Evolutionary conservation across 2,329 filamentous ascomycete species (phyloP).

Genomic region (Trichophyton simii): DNA sequence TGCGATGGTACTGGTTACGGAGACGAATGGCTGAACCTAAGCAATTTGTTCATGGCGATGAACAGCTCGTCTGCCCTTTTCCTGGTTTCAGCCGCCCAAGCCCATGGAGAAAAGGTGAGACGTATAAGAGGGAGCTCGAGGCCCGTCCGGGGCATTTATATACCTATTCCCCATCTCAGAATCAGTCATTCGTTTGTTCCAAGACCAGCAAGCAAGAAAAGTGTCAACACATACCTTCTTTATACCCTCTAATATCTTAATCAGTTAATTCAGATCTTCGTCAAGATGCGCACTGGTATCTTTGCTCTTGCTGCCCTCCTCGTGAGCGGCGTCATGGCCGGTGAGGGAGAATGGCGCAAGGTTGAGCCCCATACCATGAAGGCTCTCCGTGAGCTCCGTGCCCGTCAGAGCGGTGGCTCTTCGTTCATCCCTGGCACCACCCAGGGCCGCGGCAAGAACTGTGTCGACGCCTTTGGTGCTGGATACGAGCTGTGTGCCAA

Average conservation of each 20-base stretch:
- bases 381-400: not conserved
- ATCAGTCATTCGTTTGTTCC: not conserved
- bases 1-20: not conserved
- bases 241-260: not conserved
- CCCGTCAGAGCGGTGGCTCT: not conserved
- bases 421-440: slow-evolving; percentile 10
- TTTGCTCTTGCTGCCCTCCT: slow-evolving; percentile 7
- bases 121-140: not conserved
- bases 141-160: not conserved
- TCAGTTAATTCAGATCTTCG: not conserved
- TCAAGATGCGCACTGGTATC: slow-evolving; percentile 7
- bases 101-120: not conserved
- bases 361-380: slow-evolving; percentile 1
- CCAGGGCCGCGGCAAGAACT: slow-evolving; percentile 7
- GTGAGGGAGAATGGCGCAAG: slow-evolving; percentile 5
- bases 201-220: not conserved
- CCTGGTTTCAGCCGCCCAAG: not conserved
- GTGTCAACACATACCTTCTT: not conserved
- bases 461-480: slow-evolving; percentile 12
- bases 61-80: not conserved
- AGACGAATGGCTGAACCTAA: not conserved
- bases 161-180: not conserved
- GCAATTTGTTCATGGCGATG: not conserved
- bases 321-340: slow-evolving; percentile 3
- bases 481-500: slow-evolving; percentile 12